A percentile compares a stretch with the other conserved stretches of the same genome.
Conservation (phyloP, 129 eudicot genomes). For the Mikania micrantha region DNA sequence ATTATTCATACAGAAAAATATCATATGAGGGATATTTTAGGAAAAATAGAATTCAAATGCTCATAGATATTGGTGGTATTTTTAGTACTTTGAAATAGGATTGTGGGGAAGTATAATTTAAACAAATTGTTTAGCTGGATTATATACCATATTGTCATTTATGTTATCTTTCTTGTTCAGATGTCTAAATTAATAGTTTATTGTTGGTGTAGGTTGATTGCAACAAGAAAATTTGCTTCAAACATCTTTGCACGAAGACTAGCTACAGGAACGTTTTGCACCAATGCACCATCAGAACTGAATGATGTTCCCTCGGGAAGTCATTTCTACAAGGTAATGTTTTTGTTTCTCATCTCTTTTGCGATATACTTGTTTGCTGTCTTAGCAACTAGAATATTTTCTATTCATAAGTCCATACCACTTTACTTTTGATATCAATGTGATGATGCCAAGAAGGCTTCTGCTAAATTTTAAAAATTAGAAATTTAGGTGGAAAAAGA, state of each 20-base stretch:
- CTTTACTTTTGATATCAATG: not conserved
- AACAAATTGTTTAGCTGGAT: too few relatives aligned
- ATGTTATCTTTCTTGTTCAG: not conserved
- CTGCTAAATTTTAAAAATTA: not conserved
- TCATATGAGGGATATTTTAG: too few relatives aligned
- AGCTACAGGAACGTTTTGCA: constrained; percentile 41
- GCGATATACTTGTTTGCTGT: constrained; percentile 9
- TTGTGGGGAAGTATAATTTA: too few relatives aligned
- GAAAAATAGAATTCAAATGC: too few relatives aligned
- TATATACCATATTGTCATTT: not conserved
- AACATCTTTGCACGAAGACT: constrained; percentile 21
- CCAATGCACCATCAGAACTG: constrained; percentile 20
- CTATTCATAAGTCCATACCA: not conserved
- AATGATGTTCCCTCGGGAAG: constrained; percentile 17
- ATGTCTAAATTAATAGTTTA: not conserved
- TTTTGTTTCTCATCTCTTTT: not conserved
- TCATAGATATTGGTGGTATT: too few relatives aligned
- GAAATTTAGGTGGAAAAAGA: not conserved
- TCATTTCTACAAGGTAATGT: constrained; percentile 29
- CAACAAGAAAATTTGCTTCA: constrained; percentile 27
- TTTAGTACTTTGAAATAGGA: too few relatives aligned
- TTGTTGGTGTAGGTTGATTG: constrained; percentile 35
- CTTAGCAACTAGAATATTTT: not conserved
- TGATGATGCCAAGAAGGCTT: not conserved
- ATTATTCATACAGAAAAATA: too few relatives aligned